Evolutionary conservation across 495 filamentous ascomycete species (phyloP), one percentile per base, ranked within the genome.

Genomic region (Podospora appendiculata): DNA sequence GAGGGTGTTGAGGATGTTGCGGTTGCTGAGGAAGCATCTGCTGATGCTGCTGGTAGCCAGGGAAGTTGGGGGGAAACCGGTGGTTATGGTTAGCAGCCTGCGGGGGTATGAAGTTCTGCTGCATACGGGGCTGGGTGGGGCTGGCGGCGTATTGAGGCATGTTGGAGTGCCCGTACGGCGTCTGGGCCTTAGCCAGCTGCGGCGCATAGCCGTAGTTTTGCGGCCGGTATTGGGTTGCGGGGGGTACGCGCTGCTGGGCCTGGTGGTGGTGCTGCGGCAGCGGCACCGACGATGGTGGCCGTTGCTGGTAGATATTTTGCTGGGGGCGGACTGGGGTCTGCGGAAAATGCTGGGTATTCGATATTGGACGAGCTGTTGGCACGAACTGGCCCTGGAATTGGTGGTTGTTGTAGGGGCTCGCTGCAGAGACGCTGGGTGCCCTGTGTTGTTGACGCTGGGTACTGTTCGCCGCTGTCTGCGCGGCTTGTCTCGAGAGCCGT

Each of bases 321-420:
- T 71, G 67, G 34, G 62, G 61, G 7, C 69, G 67, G 49, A 67
- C 57, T 8, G 73, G 73, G 7, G 73, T 75, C 46, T 72, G 71
- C 34, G 65, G 57, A 45, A 71, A 76, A 38, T 68, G 73, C 35
- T 68, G 73, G 7, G 62, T 57, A 42, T 61, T 64, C 5, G 63
- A 66, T 54, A 74, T 68, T 39, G 70, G 70, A 32, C 71, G 67
- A 53, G 58, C 67, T 41, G 62, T 51, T 19, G 69, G 60, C 13
- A 57, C 55, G 45, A 66, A 70, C 38, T 68, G 66, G 6, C 52
- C 32, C 12, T 61, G 59, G 41, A 67, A 74, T 41, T 68, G 72
- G 35, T 73, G 71, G 49, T 51, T 59, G 32, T 64, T 61, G 52
- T 66, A 71, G 17, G 64, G 50, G 32, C 32, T 59, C 38, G 52